Conservation (phyloP, 2,329 filamentous ascomycete species). For the Annulohypoxylon truncatum region DNA sequence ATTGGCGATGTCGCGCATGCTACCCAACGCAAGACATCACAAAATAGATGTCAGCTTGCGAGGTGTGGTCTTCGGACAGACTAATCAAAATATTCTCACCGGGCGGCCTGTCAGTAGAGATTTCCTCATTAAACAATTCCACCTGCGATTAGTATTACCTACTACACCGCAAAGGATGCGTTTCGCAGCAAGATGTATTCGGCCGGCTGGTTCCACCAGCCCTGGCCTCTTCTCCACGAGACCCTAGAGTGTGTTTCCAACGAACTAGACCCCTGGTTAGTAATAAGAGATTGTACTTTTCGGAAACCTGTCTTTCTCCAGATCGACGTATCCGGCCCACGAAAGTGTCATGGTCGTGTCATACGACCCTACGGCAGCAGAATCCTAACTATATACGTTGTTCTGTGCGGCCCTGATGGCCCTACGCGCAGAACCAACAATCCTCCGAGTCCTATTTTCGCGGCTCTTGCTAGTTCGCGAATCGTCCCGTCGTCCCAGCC, state of each 20-base stretch:
- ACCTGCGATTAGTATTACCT: slow-evolving; percentile 40
- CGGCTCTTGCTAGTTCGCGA: slow-evolving; percentile 32
- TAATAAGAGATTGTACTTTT: slow-evolving; percentile 41
- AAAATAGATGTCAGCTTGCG: slow-evolving; percentile 9
- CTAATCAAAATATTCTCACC: slow-evolving; percentile 29
- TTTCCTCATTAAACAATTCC: slow-evolving; percentile 39
- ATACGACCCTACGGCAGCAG: slow-evolving; percentile 42
- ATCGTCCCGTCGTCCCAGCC: slow-evolving; percentile 30
- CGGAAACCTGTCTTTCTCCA: slow-evolving; percentile 48
- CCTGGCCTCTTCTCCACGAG: slow-evolving; percentile 35
- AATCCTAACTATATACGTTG: slow-evolving; percentile 25
- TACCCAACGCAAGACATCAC: slow-evolving; percentile 22
- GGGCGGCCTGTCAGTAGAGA: slow-evolving; percentile 35
- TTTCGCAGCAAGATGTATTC: slow-evolving; percentile 35
- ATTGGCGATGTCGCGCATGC: slow-evolving; percentile 36
- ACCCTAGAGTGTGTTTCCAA: slow-evolving; percentile 45
- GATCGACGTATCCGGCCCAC: slow-evolving; percentile 50
- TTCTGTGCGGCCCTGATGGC: background rate
- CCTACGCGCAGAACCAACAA: slow-evolving; percentile 25
- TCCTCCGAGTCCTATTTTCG: slow-evolving; percentile 26
- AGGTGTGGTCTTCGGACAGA: background rate
- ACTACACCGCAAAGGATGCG: slow-evolving; percentile 15
- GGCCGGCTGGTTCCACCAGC: slow-evolving; percentile 34
- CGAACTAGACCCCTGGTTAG: slow-evolving; percentile 43
- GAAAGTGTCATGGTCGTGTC: slow-evolving; percentile 48